Evolutionary conservation across 805 yeast genomes (phyloP), one percentile per base, ranked within the genome.

Genomic region (Zygoascus biomembranicola): DNA sequence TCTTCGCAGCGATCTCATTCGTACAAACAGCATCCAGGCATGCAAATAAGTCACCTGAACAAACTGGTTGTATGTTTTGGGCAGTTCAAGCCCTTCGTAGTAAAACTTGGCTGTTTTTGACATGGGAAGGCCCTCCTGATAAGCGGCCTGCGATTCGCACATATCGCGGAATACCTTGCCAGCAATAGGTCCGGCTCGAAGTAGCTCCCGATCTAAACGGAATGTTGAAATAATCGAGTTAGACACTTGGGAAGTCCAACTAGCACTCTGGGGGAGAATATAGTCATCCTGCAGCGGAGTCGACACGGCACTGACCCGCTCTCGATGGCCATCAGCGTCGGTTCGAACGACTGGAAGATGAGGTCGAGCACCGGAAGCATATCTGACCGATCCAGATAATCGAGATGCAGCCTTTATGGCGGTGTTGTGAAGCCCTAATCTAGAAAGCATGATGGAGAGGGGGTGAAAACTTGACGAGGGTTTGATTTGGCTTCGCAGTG

Each of bases 1-100:
- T 67, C 84, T 85, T 0, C 98, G 98, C 85, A 94, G 77, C 9
- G 95, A 95, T 68, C 99, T 82, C 97, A 94, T 90, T 66, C 99
- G 83, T 16, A 87, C 96, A 59, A 85, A 85, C 47, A 94, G 75
- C 64, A 94, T 83, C 99, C 99, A 94, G 55, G 87, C 82, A 69
- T 94, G 99, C 60, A 94, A 75, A 1, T 85, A 75, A 6, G 96
- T 87, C 57, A 94, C 85, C 70, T 92, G 98, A 68, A 85, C 92
- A 96, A 97, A 92, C 69, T 90, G 95, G n/a, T 92, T 81, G 65
- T 92, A 90, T 0, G 97, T 85, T 65, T 79, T 77, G 37, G 96
- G 96, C 63, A 94, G 73, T 26, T 80, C 84, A 54, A 94, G 73
- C 11, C 90, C 86, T 52, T 87, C 86, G 66, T 89, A 94, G 76